Evolutionary conservation across 2,329 filamentous ascomycete species (phyloP), one percentile per base, ranked within the genome.

Genomic region (Botryotinia narcissicola): DNA sequence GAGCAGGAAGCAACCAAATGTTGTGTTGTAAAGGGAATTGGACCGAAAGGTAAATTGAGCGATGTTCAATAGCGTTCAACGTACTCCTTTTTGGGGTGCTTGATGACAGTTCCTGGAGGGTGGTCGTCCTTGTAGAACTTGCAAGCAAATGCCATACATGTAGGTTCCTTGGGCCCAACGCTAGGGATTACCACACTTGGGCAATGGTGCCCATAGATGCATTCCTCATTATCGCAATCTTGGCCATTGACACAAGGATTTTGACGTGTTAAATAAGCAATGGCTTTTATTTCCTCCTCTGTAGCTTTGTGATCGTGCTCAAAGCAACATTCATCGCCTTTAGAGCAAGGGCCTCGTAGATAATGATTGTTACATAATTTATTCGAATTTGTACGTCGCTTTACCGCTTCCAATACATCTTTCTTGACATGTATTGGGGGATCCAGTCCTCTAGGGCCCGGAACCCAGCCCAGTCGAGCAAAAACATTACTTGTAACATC

Each of bases 291-390:
- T 78, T 91, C 88, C 4, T 89, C 87, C 35, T 83, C 81, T 8
- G 83, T 85, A 4, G 86, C 84, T 75, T 83, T 85, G 77, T 89
- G 86, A 63, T 85, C 82, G 79, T 91, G 89, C 73, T 87, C 86
- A 77, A 89, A 91, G 68, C 81, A 83, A 80, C 89, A 91, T 8
- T 83, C 82, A n/a, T 85, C 82, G 18, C 85, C 83, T 76, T 89
- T 90, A 66, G 83, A 79, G 76, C 89, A 91, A 0, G 86, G 86
- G 0, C 87, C 88, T 29, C 87, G 84, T 44, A 91, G 83, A 77
- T 88, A 90, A 77, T 89, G 87, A 67, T 88, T 88, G 79, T 90
- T 90, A 83, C 89, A 91, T 12, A 90, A 81, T 80, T 90, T 90
- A 75, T 86, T 84, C 76, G 81, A 82, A 32, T 72, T 86, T 72